Base-by-base conservation (phyloP, 2,329 filamentous ascomycete genomes). In the Colletotrichum eleusines region DNA sequence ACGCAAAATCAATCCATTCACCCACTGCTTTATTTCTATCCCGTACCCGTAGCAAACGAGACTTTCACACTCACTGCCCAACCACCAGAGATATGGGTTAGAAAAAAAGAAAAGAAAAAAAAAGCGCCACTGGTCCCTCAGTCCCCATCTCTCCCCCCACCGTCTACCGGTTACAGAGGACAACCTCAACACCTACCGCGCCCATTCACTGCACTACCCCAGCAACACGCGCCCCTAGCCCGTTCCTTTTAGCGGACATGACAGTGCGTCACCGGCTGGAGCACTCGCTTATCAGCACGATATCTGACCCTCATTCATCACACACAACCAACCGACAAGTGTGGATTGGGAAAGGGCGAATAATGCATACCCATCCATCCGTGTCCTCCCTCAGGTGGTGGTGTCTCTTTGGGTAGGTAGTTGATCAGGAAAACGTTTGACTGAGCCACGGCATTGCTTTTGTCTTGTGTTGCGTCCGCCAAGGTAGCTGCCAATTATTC, bases 301-400 rank as follows among this genome's bases (percentile, higher is more conserved):
- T 66, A 69, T 33, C 18, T 16, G 66, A 53, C 66, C 62, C 66
- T 63, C 61, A 48, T 46, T 69, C 51, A n/a, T 31, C 54, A 38
- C 66, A 38, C 66, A 69, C 66, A 66, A 69, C 64, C 54, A 54
- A 69, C 66, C n/a, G n/a, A n/a, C n/a, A n/a, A 66, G 66, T 69
- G 66, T 66, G 66, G 58, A 46, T 59, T 58, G 31, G 44, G 50
- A 35, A 63, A 48, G 35, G 58, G 40, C 31, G 50, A 61, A 53
- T 61, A 38, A 28, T 35, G 28, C 11, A 40, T 28, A 18, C 26
- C 26, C 26, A 20, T 54, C 23, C 26, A n/a, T 54, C 23, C 26
- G 23, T 40, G 23, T 35, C 40, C 28, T 33, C 40, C 14, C 38
- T 40, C 38, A 16, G 38, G 14, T 40, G 38, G 14, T 40, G 1